phyloP scores from a whole-genome alignment of 2,329 filamentous ascomycete genomes.

The Stachybotrys elegans region DNA sequence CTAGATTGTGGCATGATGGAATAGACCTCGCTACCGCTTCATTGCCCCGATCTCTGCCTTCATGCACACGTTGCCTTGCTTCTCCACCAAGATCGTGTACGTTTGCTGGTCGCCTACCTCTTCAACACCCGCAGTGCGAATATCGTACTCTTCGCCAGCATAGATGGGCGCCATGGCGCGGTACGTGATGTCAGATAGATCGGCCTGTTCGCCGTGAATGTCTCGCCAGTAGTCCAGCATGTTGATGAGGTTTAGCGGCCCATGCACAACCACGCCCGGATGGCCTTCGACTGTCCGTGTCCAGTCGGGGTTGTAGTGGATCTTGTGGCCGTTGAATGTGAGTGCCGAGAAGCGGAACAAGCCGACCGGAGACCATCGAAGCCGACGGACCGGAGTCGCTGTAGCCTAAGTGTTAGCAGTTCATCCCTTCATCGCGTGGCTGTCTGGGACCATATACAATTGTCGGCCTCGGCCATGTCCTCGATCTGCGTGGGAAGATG shows the following conservation, averaged over 20 bases:
- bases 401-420: conserved; percentile 2
- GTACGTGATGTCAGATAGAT: conserved; percentile 50
- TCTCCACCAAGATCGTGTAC: background rate
- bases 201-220: conserved; percentile 27
- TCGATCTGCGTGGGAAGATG: conserved; percentile 17
- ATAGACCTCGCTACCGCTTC: too few species aligned
- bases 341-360: conserved; percentile 81
- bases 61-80: background rate
- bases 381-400: conserved; percentile 21
- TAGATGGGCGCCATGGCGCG: conserved; percentile 66
- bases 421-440: too few species aligned
- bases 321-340: conserved; percentile 81
- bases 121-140: conserved; percentile 41
- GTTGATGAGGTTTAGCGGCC: conserved; percentile 69
- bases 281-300: conserved; percentile 63
- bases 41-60: background rate
- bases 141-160: conserved; percentile 56
- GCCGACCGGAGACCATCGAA: conserved; percentile 40
- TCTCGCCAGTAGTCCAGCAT: conserved; percentile 66
- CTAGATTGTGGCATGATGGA: too few species aligned
- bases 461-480: too few species aligned
- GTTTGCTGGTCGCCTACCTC: background rate
- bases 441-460: too few species aligned
- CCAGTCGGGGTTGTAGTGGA: conserved; percentile 72
- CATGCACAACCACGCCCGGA: conserved; percentile 69